Conservation (phyloP, 805 yeast genomes). For the Saccharomycopsis sp. region DNA sequence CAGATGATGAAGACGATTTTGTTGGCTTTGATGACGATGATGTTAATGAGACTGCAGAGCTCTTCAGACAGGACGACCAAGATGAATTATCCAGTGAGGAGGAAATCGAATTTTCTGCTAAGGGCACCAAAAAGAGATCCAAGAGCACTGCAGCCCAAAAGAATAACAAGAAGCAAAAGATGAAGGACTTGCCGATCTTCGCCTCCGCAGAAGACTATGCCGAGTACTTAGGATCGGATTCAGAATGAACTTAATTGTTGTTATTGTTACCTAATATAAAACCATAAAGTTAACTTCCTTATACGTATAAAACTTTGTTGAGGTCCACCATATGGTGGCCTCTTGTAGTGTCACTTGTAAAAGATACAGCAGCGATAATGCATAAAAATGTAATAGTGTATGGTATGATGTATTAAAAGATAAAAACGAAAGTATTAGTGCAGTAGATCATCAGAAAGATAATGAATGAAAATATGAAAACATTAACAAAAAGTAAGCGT, state of each 20-base stretch:
- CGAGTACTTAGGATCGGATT: conserved; percentile 60
- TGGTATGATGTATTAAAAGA: background rate
- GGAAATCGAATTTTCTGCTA: conserved; percentile 22
- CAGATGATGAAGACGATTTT: conserved; percentile 11
- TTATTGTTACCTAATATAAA: background rate
- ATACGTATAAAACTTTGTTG: too few species aligned
- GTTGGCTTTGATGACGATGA: conserved; percentile 26
- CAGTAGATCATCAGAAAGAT: background rate
- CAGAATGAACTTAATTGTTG: conserved; percentile 34
- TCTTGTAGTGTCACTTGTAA: too few species aligned
- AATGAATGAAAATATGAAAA: background rate
- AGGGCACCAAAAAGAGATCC: conserved; percentile 24
- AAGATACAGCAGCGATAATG: too few species aligned
- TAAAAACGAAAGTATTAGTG: background rate
- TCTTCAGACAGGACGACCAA: conserved; percentile 27
- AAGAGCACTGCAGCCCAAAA: conserved; percentile 28
- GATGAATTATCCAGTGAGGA: conserved; percentile 23
- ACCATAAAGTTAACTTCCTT: background rate
- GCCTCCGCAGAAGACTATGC: conserved; percentile 88
- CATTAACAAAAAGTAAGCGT: background rate
- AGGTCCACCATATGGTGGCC: too few species aligned
- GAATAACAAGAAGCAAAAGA: conserved; percentile 45
- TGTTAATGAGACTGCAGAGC: conserved; percentile 17
- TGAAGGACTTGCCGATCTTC: conserved; percentile 71
- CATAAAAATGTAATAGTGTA: too few species aligned